A percentile compares a stretch with the other conserved stretches of the same genome.
phyloP scores from a whole-genome alignment of 257 asterid genomes.

The Misopates orontium region DNA sequence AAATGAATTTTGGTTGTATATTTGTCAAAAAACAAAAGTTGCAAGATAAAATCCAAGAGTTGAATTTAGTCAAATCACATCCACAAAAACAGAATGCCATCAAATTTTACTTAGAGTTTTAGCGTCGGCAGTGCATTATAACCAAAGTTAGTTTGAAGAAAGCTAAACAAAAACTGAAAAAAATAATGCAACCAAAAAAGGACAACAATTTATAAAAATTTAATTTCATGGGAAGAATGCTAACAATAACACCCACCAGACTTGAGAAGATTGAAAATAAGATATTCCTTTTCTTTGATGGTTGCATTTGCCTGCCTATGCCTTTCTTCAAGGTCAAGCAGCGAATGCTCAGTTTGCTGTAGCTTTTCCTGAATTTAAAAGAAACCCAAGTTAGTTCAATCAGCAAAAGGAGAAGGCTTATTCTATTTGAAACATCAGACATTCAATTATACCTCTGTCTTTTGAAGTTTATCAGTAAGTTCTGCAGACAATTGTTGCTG shows the following conservation, averaged over 20 bases:
- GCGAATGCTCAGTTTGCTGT: constrained; percentile 73
- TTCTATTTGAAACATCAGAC: constrained; percentile 7
- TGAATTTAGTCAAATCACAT: no score
- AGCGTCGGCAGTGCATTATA: no score
- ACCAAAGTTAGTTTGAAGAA: no score
- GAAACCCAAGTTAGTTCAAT: constrained; percentile 32
- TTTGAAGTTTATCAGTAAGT: constrained; percentile 77
- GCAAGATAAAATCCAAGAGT: no score
- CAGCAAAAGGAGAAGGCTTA: constrained; percentile 18
- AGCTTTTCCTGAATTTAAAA: constrained; percentile 69
- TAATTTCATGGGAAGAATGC: not conserved
- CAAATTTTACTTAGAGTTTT: no score
- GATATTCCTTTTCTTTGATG: constrained; percentile 89
- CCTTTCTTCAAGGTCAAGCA: constrained; percentile 93
- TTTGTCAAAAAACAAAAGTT: no score
- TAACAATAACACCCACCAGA: constrained; percentile 62
- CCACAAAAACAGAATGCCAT: no score
- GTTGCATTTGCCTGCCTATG: constrained; percentile 88
- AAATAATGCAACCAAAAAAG: no score
- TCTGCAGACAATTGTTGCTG: constrained; percentile 78
- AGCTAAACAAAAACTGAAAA: no score
- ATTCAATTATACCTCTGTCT: constrained; percentile 63
- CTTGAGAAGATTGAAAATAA: constrained; percentile 85
- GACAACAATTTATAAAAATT: not conserved
- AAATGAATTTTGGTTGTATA: no score